Conservation (phyloP, 495 filamentous ascomycete genomes). For the Penicillium alfredii region DNA sequence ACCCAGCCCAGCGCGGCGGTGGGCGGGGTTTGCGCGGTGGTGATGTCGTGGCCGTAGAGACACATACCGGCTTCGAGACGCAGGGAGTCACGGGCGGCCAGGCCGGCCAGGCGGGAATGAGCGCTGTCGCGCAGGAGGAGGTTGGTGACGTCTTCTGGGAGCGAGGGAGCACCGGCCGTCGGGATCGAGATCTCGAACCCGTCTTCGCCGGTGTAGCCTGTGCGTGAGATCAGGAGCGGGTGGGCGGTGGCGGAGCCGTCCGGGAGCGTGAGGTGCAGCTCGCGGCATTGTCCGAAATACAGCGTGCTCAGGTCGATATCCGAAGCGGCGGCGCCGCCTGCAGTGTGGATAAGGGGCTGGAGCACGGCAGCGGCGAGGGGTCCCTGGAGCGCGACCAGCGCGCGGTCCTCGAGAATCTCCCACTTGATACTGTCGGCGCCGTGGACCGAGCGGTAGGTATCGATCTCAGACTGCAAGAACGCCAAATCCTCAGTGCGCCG, state of each 20-base stretch:
- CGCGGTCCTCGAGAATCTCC: constrained; percentile 61
- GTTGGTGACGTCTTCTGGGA: constrained; percentile 46
- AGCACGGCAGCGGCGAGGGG: constrained; percentile 66
- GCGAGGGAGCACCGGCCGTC: constrained; percentile 31
- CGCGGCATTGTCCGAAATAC: constrained; percentile 73
- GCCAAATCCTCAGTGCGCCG: constrained; percentile 79
- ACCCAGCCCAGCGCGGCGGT: constrained; percentile 82
- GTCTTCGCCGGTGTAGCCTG: constrained; percentile 95
- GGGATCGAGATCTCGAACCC: constrained; percentile 94
- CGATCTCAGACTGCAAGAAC: constrained; percentile 63
- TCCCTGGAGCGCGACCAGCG: constrained; percentile 82
- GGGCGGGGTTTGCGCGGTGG: constrained; percentile 82
- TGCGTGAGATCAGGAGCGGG: constrained; percentile 73
- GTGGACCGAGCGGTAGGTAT: constrained; percentile 42
- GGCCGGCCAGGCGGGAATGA: constrained; percentile 69
- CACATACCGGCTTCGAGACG: constrained; percentile 96
- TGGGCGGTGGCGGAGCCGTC: constrained; percentile 37
- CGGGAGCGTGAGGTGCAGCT: constrained; percentile 46
- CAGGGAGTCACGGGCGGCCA: constrained; percentile 87
- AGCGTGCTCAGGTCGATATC: constrained; percentile 57
- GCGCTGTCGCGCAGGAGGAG: constrained; percentile 59
- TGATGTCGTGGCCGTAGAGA: constrained; percentile 94
- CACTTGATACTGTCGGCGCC: constrained; percentile 53
- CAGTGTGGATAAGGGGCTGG: constrained; percentile 43
- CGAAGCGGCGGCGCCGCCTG: constrained; percentile 26